Percentiles rank a stretch among this genome's conserved stretches.
Evolutionary conservation across 768 basidiomycete species (phyloP).

Genomic region (Pleurotus citrinopileatus): DNA sequence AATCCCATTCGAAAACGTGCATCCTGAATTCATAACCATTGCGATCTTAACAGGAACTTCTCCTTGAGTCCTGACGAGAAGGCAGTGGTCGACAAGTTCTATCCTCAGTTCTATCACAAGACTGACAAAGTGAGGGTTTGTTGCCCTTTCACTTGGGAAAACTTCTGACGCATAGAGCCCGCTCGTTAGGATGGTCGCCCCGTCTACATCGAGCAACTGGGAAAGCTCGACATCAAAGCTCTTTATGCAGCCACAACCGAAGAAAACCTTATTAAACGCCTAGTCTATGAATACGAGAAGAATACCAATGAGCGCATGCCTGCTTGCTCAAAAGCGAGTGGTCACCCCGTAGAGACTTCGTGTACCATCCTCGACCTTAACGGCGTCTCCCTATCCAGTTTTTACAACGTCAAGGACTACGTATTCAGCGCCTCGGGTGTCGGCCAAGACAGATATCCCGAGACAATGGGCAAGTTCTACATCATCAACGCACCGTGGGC

Average conservation of each 20-base stretch:
- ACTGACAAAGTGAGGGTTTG: slow-evolving; percentile 73
- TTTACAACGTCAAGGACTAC: slow-evolving; percentile 92
- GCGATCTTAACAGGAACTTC: slow-evolving; percentile 56
- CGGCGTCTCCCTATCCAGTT: slow-evolving; percentile 66
- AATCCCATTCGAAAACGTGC: too few relatives aligned
- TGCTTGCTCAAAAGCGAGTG: slow-evolving; percentile 64
- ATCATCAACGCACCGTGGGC: slow-evolving; percentile 97
- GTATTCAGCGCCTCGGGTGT: slow-evolving; percentile 71
- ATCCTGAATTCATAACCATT: too few relatives aligned
- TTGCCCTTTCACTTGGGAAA: too few relatives aligned
- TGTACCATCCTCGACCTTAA: slow-evolving; percentile 97
- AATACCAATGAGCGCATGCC: slow-evolving; percentile 80
- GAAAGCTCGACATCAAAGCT: slow-evolving; percentile 80
- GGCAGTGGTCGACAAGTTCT: slow-evolving; percentile 79
- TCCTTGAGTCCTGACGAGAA: slow-evolving; percentile 74
- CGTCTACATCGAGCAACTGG: slow-evolving; percentile 91
- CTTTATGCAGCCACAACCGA: slow-evolving; percentile 81
- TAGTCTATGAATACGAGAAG: slow-evolving; percentile 93
- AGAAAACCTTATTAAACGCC: slow-evolving; percentile 84
- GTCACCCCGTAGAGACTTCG: slow-evolving; percentile 91
- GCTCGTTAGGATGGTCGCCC: slow-evolving; percentile 84
- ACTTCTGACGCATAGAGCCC: neutral
- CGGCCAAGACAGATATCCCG: slow-evolving; percentile 90
- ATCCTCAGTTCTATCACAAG: slow-evolving; percentile 96
- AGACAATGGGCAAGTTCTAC: slow-evolving; percentile 97